phyloP scores from a whole-genome alignment of 768 basidiomycete genomes.

The Austroboletus eburneus region DNA sequence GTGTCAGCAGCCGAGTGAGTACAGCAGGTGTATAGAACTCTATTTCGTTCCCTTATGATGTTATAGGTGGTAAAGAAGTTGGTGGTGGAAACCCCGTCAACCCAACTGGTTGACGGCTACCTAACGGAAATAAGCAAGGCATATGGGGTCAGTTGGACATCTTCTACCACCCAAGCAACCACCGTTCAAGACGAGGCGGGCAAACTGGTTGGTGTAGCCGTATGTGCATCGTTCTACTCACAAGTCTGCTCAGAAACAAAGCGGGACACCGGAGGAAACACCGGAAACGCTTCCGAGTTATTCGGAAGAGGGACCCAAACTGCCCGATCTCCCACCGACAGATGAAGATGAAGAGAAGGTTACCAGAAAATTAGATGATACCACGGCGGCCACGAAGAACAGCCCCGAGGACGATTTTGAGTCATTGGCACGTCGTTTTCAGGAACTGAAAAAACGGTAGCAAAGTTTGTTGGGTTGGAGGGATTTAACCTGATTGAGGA shows the following conservation, averaged over 20 bases:
- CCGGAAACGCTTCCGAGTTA: constrained; percentile 26
- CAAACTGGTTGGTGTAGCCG: constrained; percentile 35
- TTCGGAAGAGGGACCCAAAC: constrained; percentile 31
- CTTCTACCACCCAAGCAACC: constrained; percentile 31
- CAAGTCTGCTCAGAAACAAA: constrained; percentile 7
- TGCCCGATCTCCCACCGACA: constrained; percentile 49
- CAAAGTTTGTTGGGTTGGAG: background rate
- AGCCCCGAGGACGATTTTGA: constrained; percentile 67
- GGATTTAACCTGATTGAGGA: background rate
- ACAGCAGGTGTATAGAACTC: background rate
- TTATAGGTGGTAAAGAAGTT: constrained; percentile 69
- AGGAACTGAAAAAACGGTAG: constrained; percentile 79
- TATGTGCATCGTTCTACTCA: constrained; percentile 1
- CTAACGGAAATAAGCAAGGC: constrained; percentile 85
- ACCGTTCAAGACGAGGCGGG: constrained; percentile 32
- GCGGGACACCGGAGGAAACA: background rate
- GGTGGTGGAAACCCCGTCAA: constrained; percentile 59
- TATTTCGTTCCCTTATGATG: constrained; percentile 1
- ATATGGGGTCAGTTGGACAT: constrained; percentile 70
- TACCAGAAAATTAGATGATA: constrained; percentile 3
- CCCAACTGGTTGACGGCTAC: constrained; percentile 82
- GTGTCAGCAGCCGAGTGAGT: constrained; percentile 81
- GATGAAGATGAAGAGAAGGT: constrained; percentile 41
- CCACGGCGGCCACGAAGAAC: constrained; percentile 10
- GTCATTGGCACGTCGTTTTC: constrained; percentile 73